Conservation (phyloP, 1,284 basidiomycete genomes). For the Chalciporus sp. region DNA sequence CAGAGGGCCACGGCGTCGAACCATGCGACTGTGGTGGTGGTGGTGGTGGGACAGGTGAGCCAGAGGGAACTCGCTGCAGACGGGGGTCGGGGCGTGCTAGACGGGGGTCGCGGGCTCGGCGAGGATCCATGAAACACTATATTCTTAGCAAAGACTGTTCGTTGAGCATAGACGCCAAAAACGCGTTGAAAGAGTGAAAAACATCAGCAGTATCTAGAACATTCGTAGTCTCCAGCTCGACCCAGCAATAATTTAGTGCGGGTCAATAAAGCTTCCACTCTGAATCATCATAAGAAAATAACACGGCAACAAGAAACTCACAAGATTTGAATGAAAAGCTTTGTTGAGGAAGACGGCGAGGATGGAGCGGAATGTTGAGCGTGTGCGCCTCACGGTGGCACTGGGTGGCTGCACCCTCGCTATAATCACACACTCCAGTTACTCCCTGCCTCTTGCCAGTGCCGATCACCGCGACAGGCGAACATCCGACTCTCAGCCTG, state of each 20-base stretch:
- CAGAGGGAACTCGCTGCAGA: slow-evolving; percentile 53
- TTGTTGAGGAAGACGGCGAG: neutral
- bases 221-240: slow-evolving; percentile 71
- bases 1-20: slow-evolving; percentile 31
- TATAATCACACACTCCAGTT: slow-evolving; percentile 4
- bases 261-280: slow-evolving; percentile 85
- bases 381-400: neutral
- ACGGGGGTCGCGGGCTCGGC: slow-evolving; percentile 77
- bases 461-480: no score
- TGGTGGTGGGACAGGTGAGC: slow-evolving; percentile 43
- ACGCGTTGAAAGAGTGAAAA: slow-evolving; percentile 5
- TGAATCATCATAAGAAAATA: slow-evolving; percentile 66
- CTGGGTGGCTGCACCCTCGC: neutral
- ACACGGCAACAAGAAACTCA: slow-evolving; percentile 14
- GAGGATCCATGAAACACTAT: slow-evolving; percentile 64
- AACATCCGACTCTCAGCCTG: no score
- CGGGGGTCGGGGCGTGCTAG: slow-evolving; percentile 70
- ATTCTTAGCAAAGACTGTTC: slow-evolving; percentile 1
- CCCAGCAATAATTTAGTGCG: slow-evolving; percentile 47
- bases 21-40: slow-evolving; percentile 42
- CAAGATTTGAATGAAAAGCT: neutral
- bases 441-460: no score
- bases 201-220: slow-evolving; percentile 90
- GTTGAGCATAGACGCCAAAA: slow-evolving; percentile 13
- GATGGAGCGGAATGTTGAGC: neutral